Evolutionary conservation across 1,284 basidiomycete genomes (phyloP).

Genomic region (Cutaneotrichosporon cutaneum): DNA sequence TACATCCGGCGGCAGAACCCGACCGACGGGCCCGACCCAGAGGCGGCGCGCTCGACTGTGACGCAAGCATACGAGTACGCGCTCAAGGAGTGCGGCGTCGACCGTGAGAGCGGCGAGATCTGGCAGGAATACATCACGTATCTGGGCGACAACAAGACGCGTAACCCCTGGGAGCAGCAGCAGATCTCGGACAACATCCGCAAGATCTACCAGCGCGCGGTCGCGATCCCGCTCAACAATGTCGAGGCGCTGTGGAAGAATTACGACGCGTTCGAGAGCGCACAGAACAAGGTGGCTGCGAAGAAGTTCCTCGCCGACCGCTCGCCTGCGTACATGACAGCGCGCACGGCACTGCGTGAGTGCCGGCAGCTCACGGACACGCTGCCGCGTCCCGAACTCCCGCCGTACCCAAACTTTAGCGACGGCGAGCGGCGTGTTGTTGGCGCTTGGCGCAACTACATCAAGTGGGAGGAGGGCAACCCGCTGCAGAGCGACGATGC

Average conservation of each 20-base stretch:
- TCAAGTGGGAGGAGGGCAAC: constrained; percentile 95
- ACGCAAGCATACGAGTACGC: constrained; percentile 93
- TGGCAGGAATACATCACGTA: constrained; percentile 75
- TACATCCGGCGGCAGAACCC: constrained; percentile 54
- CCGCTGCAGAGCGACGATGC: constrained; percentile 85
- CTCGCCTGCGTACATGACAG: constrained; percentile 88
- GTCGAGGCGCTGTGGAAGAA: constrained; percentile 94
- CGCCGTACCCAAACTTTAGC: constrained; percentile 71
- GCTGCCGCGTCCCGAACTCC: constrained; percentile 65
- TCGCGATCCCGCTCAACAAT: constrained; percentile 90
- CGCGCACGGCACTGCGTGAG: constrained; percentile 81
- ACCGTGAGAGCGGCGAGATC: constrained; percentile 59
- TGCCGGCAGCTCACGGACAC: constrained; percentile 66
- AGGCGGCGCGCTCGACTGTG: constrained; percentile 68
- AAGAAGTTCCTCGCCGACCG: constrained; percentile 89
- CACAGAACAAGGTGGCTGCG: constrained; percentile 88
- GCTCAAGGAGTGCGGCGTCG: constrained; percentile 79
- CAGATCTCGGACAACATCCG: constrained; percentile 92
- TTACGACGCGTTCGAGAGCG: constrained; percentile 89
- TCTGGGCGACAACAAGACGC: constrained; percentile 71
- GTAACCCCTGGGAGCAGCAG: constrained; percentile 89
- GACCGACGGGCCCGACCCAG: constrained; percentile 44
- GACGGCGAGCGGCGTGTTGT: constrained; percentile 70
- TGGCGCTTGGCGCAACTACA: constrained; percentile 82
- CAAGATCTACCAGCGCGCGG: constrained; percentile 87